phyloP scores from a whole-genome alignment of 129 eudicot genomes.

The Helianthus annuus region DNA sequence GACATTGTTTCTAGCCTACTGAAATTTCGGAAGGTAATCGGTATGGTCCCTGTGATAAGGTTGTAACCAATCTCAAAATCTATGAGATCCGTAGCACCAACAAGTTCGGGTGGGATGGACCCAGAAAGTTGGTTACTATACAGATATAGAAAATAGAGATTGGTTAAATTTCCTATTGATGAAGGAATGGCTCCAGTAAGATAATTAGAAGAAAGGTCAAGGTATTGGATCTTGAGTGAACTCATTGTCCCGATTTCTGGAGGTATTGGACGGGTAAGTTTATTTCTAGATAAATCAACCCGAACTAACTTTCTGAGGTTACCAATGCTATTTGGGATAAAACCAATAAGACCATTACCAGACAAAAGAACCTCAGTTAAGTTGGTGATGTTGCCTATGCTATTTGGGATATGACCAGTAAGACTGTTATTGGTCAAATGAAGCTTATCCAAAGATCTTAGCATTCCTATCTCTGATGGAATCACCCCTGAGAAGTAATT shows the following conservation, averaged over 20 bases:
- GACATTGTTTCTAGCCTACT: not conserved
- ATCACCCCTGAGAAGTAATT: constrained; percentile 32
- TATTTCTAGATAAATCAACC: constrained; percentile 13
- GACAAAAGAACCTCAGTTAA: constrained; percentile 10
- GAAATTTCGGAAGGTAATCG: constrained; percentile 9
- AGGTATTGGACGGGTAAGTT: constrained; percentile 40
- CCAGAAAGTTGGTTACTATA: constrained; percentile 18
- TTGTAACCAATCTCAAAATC: not conserved
- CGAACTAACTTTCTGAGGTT: not conserved
- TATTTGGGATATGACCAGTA: constrained; percentile 22
- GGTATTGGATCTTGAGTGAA: no score
- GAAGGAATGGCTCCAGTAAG: constrained; percentile 37
- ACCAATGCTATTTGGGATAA: constrained; percentile 16
- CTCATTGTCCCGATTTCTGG: not conserved
- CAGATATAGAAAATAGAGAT: not conserved
- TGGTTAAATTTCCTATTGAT: constrained; percentile 18
- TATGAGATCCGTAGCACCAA: constrained; percentile 7
- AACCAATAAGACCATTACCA: not conserved
- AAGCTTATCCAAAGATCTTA: not conserved
- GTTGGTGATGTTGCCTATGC: constrained; percentile 15
- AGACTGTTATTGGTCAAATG: not conserved
- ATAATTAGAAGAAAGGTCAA: constrained; percentile 18
- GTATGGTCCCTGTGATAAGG: constrained; percentile 16
- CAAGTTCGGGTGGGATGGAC: constrained; percentile 19
- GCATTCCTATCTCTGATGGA: constrained; percentile 30